phyloP scores from a whole-genome alignment of 495 filamentous ascomycete genomes.

The Neurospora sp. region DNA sequence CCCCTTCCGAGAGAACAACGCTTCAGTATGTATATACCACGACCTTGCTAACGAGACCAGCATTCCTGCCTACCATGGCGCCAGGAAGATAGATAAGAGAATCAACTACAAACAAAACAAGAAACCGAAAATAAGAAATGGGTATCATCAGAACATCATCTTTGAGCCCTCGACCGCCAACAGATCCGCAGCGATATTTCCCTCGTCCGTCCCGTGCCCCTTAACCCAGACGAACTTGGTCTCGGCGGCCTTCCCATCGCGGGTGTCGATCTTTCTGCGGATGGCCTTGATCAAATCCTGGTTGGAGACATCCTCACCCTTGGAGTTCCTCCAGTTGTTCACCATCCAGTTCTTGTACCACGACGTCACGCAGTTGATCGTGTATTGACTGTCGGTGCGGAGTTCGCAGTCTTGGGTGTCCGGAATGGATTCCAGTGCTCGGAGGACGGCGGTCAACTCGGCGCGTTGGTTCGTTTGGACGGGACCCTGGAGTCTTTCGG shows the following conservation, averaged over 20 bases:
- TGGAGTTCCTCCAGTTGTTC: conserved; percentile 68
- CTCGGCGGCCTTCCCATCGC: conserved; percentile 46
- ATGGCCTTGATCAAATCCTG: conserved; percentile 71
- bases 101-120: background rate
- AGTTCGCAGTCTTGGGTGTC: conserved; percentile 52
- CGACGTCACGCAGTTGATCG: conserved; percentile 78
- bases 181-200: conserved; percentile 71
- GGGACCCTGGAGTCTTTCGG: conserved; percentile 63
- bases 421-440: conserved; percentile 63
- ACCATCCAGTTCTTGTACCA: conserved; percentile 74
- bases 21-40: background rate
- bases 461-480: conserved; percentile 91
- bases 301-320: conserved; percentile 69
- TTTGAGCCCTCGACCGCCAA: conserved; percentile 56
- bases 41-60: background rate
- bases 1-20: background rate
- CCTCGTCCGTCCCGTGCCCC: conserved; percentile 57
- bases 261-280: conserved; percentile 58
- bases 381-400: conserved; percentile 74
- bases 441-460: conserved; percentile 78
- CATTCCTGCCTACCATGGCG: background rate
- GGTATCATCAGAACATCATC: conserved; percentile 7
- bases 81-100: background rate
- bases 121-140: background rate
- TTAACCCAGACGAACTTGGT: conserved; percentile 83